Percentiles rank a stretch among this genome's conserved stretches.
These are phyloP conservation scores for Coniferiporia sulphurascens DNA, from an alignment of 1,284 basidiomycete species.

Conservation along the genomic window DNA sequence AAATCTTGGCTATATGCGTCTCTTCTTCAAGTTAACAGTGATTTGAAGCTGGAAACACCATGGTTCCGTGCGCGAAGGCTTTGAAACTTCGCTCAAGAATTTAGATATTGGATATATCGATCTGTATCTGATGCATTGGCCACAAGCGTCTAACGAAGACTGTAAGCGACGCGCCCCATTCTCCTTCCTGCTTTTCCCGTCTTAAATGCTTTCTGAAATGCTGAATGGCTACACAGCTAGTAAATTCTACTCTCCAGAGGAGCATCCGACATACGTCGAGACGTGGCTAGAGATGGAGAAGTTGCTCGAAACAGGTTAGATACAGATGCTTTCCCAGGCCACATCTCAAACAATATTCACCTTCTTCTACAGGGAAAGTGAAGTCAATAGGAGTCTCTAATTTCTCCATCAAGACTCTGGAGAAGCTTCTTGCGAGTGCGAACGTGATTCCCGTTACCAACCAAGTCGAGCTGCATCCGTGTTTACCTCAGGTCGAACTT, in stretches of 20 bases:
- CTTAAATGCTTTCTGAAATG: slow-evolving; percentile 6
- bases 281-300: slow-evolving; percentile 62
- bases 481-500: slow-evolving; percentile 40
- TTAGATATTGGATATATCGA: slow-evolving; percentile 64
- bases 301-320: slow-evolving; percentile 40
- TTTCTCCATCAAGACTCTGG: slow-evolving; percentile 39
- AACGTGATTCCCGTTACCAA: slow-evolving; percentile 46
- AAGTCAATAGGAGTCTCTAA: slow-evolving; percentile 49
- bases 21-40: not conserved
- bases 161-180: not conserved
- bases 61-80: slow-evolving; percentile 43
- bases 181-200: no score
- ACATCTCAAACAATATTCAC: no score
- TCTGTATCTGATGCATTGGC: slow-evolving; percentile 70
- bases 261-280: slow-evolving; percentile 36
- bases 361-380: slow-evolving; percentile 37
- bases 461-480: slow-evolving; percentile 46
- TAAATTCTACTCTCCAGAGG: slow-evolving; percentile 34
- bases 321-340: not conserved
- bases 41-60: slow-evolving; percentile 31
- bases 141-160: slow-evolving; percentile 28
- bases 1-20: not conserved
- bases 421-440: slow-evolving; percentile 29
- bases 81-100: slow-evolving; percentile 51
- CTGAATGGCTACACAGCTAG: slow-evolving; percentile 15